Evolutionary conservation across 306 rosid genomes (phyloP), one percentile per base, ranked within the genome.

Genomic region (Sicyos edulis): DNA sequence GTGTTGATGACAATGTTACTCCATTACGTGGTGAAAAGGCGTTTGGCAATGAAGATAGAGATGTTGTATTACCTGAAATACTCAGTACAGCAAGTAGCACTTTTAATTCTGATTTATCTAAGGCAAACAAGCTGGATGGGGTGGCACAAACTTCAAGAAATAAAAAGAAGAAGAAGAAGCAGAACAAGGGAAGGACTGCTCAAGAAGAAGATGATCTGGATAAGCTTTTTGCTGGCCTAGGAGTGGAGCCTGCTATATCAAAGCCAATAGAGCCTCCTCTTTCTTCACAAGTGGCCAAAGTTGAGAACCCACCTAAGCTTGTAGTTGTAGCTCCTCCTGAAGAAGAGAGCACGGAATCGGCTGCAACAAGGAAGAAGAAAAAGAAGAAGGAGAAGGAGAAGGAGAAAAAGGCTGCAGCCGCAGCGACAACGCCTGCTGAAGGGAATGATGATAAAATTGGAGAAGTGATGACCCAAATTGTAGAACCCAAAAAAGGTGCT

Each of bases 121-220:
- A 73, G 50, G 63, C 77, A 50, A 82, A 22, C 55, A 90, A 82
- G 84, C 81, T 45, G 79, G 89, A 84, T 56, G 96, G 54, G 74
- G 85, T 82, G 15, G 77, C 76, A 64, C 96, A 80, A 73, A 78
- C 87, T 69, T 88, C 91, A 34, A 90, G 91, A 77, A 88, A 63
- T 76, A 93, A 88, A 83, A 93, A 91, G 83, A 93, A 93, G 83
- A 93, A 93, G 79, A 93, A 89, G 86, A 80, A 86, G 70, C n/a
- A n/a, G n/a, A n/a, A n/a, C n/a, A n/a, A n/a, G n/a, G 99, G 95
- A 80, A 83, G 99, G 77, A 93, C 99, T 70, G 95, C 83, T 71
- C 89, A 91, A 77, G 99, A 93, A 85, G 99, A 93, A 88, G 99
- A 93, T 42, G 99, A 93, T 85, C 81, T 93, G 79, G 99, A 91